phyloP scores from a whole-genome alignment of 306 rosid species.

The Arachis hypogaea region DNA sequence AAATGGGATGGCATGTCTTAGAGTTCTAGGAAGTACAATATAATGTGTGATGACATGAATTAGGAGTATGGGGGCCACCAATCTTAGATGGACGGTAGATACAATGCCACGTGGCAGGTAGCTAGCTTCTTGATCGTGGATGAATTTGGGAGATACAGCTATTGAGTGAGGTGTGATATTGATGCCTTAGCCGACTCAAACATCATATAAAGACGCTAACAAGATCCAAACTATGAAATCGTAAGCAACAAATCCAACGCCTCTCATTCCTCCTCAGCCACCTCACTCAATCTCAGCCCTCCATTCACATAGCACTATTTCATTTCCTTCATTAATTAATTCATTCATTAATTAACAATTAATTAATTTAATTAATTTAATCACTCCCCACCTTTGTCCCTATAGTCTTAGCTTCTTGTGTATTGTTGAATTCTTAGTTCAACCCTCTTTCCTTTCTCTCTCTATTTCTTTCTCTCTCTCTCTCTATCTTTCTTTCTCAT shows the following conservation, averaged over 20 bases:
- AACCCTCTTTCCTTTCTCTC: conserved; percentile 30
- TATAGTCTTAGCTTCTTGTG: conserved; percentile 49
- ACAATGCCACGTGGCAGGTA: conserved; percentile 42
- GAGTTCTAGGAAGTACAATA: neutral
- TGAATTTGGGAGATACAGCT: conserved; percentile 43
- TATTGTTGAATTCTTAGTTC: conserved; percentile 63
- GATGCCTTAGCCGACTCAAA: conserved; percentile 80
- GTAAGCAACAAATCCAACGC: conserved; percentile 52
- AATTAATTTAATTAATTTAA: conserved; percentile 9
- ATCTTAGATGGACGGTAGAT: conserved; percentile 1
- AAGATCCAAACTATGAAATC: conserved; percentile 61
- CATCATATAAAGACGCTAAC: conserved; percentile 62
- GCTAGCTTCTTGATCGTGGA: conserved; percentile 39
- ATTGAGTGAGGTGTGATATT: conserved; percentile 35
- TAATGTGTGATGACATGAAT: neutral
- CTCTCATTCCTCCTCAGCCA: conserved; percentile 39
- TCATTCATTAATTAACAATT: no score
- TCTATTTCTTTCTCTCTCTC: conserved; percentile 34
- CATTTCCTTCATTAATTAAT: no score
- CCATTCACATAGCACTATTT: conserved; percentile 38
- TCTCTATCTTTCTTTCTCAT: neutral
- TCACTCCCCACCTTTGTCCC: conserved; percentile 44
- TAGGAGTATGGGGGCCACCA: conserved; percentile 30
- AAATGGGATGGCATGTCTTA: neutral
- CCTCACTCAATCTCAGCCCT: conserved; percentile 65